Base-by-base conservation (phyloP, 2,329 filamentous ascomycete genomes). In the Cladosporium austrohemisphaericum region DNA sequence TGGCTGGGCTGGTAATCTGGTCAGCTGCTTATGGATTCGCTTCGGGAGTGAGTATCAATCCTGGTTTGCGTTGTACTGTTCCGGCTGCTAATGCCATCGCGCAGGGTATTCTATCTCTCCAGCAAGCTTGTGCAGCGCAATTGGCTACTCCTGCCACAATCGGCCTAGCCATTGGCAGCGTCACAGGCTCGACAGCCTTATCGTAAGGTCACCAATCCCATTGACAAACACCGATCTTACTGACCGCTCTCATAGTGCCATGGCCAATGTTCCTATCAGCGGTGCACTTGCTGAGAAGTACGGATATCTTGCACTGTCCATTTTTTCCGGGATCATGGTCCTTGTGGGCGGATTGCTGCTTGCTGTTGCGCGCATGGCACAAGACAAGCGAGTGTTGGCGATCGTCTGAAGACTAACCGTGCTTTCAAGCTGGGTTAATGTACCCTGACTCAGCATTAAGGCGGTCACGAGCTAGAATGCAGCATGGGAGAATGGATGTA, bases 81-180 rank as follows among this genome's bases (percentile, higher is more conserved):
- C 32, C 36, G 25, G 2, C 9, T n/a, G n/a, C n/a, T n/a, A n/a
- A n/a, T 57, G 40, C 54, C 51, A 8, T 4, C 4, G 4, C 38
- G 4, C 35, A 76, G 71, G 72, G 68, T 0, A 71, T 77, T 23
- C 53, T 77, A 20, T 72, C 70, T 41, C 62, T 77, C 0, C 74
- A 77, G 33, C 60, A 67, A 49, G 70, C 73, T 0, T 76, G 73
- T 51, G 72, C 70, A 0, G 68, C 68, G 0, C 67, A 72, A 35
- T 58, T 77, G 7, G 64, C 70, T 0, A 69, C 63, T 0, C 61
- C 63, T 1, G 54, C 65, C 3, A 69, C 65, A 0, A 62, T 71
- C 20, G 74, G 74, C 0, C 62, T 70, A 1, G 70, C 70, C 0
- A 64, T 76, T 7, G 75, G 75, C 0, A 57, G 66, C 14, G 58